Evolutionary conservation across 495 filamentous ascomycete species (phyloP).

Genomic region (Penicillium silybi): DNA sequence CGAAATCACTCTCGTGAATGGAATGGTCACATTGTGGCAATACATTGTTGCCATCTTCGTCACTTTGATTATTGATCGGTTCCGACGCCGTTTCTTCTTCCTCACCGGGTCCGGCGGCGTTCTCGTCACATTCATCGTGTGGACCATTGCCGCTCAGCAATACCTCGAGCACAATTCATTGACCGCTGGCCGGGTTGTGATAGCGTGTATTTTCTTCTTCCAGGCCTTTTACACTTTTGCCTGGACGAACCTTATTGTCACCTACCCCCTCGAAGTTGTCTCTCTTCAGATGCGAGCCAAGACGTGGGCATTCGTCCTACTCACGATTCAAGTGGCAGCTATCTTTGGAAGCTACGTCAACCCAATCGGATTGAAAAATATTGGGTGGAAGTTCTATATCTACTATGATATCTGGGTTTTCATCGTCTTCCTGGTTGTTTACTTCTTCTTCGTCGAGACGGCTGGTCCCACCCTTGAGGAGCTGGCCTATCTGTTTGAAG

Average conservation of each 20-base stretch:
- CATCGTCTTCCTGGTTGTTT: constrained; percentile 53
- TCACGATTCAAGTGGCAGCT: constrained; percentile 55
- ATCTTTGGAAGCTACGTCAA: constrained; percentile 53
- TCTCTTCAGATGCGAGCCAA: constrained; percentile 63
- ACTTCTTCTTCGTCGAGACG: constrained; percentile 63
- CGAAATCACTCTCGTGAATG: constrained; percentile 35
- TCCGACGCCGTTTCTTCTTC: constrained; percentile 56
- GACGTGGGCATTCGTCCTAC: constrained; percentile 60
- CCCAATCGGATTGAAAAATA: constrained; percentile 50
- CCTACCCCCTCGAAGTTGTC: constrained; percentile 59
- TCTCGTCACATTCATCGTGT: constrained; percentile 53
- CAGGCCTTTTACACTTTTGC: constrained; percentile 52
- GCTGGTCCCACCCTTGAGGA: constrained; percentile 61
- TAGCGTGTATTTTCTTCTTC: constrained; percentile 60
- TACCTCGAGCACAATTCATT: constrained; percentile 45
- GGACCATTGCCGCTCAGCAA: constrained; percentile 50
- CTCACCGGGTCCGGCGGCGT: constrained; percentile 54
- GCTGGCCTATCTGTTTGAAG: constrained; percentile 40
- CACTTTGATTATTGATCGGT: constrained; percentile 51
- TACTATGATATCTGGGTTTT: constrained; percentile 59
- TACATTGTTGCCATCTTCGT: constrained; percentile 51
- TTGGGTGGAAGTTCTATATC: constrained; percentile 55
- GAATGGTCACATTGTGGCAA: constrained; percentile 25
- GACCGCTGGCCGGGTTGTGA: constrained; percentile 48
- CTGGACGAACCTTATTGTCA: constrained; percentile 58